These are phyloP conservation scores for Podila clonocystis DNA, from an alignment of 192 early-diverging fungal species.

Conservation along the genomic window DNA sequence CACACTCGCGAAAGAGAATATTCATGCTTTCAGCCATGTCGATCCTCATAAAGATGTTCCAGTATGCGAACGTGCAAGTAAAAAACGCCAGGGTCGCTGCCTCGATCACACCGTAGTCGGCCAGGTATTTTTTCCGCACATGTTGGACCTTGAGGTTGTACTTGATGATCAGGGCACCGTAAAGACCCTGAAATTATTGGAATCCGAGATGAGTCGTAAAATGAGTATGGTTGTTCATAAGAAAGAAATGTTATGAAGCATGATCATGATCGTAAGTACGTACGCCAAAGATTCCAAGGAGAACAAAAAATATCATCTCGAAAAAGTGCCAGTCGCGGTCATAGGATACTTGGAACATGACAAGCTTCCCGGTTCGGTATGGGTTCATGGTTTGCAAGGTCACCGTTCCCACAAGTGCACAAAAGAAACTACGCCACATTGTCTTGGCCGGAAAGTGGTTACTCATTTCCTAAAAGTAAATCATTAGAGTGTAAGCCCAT, in stretches of 20 bases:
- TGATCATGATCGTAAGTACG: conserved; percentile 11
- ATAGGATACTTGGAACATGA: conserved; percentile 95
- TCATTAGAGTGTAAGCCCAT: not conserved
- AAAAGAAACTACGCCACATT: conserved; percentile 97
- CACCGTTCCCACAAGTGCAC: conserved; percentile 94
- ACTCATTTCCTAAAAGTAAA: conserved; percentile 90
- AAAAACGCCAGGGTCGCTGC: conserved; percentile 69
- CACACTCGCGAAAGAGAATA: conserved; percentile 80
- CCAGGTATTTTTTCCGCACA: conserved; percentile 76
- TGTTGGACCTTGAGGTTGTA: conserved; percentile 75
- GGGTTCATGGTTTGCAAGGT: conserved; percentile 93
- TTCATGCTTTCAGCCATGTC: conserved; percentile 89
- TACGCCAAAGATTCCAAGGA: conserved; percentile 86
- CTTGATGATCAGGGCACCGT: conserved; percentile 81
- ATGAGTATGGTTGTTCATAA: not conserved
- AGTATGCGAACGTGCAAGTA: conserved; percentile 74
- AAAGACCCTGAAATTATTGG: conserved; percentile 66
- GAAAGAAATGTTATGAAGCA: not conserved
- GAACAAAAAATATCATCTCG: conserved; percentile 83
- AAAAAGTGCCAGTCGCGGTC: conserved; percentile 96
- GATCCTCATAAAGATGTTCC: conserved; percentile 80
- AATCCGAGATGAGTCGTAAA: not conserved
- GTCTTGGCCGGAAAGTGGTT: conserved; percentile 94
- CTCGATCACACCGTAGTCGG: conserved; percentile 73
- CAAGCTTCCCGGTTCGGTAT: conserved; percentile 95